phyloP scores from a whole-genome alignment of 768 basidiomycete species.

The Phlebiopsis flavidoalba region DNA sequence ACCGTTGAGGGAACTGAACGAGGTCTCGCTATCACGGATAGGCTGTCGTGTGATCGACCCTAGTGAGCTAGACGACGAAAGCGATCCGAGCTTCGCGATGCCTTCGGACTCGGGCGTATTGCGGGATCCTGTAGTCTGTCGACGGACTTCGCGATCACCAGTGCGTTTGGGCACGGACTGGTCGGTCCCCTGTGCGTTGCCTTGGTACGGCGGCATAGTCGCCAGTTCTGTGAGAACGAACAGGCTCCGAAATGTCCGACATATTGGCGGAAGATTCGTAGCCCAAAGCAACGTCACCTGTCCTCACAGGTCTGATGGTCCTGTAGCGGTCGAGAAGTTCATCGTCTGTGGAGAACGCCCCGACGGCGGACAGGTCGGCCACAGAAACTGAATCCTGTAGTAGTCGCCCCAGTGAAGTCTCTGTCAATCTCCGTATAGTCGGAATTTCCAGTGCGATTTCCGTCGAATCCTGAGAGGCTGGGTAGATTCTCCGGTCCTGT shows the following conservation, averaged over 20 bases:
- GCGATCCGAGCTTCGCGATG: background rate
- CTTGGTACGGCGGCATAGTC: background rate
- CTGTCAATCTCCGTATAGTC: background rate
- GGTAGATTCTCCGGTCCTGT: slow-evolving; percentile 10
- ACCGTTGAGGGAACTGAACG: background rate
- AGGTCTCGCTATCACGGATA: background rate
- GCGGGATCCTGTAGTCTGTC: background rate
- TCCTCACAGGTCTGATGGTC: slow-evolving; percentile 1
- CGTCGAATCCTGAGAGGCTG: slow-evolving; percentile 4
- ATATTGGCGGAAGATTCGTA: background rate
- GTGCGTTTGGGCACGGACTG: slow-evolving; percentile 1
- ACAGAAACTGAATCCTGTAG: background rate
- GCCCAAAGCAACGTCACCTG: slow-evolving; percentile 1
- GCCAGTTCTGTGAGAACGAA: background rate
- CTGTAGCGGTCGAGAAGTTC: background rate
- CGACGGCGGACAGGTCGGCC: background rate
- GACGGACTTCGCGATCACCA: background rate
- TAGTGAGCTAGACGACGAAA: slow-evolving; percentile 1
- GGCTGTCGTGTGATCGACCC: background rate
- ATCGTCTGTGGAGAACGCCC: background rate
- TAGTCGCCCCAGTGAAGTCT: background rate
- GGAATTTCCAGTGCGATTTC: slow-evolving; percentile 9
- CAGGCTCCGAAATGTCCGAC: background rate
- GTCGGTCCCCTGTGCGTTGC: slow-evolving; percentile 9
- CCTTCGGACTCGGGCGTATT: background rate